phyloP scores from a whole-genome alignment of 2,329 filamentous ascomycete genomes.

The Fusarium tupiense region DNA sequence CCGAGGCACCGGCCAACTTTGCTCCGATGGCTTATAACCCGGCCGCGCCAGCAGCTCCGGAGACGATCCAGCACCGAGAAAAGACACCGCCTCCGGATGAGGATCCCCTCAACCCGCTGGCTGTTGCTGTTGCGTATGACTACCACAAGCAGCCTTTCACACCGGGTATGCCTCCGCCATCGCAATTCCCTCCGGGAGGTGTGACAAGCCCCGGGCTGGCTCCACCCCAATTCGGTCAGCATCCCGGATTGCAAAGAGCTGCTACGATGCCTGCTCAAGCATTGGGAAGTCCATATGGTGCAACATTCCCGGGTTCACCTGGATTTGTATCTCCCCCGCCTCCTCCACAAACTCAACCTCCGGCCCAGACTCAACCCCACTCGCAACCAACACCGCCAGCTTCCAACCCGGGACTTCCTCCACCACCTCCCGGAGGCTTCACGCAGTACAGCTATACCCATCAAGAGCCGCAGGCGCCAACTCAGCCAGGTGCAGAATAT shows the following conservation, averaged over 20 bases:
- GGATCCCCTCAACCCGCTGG: conserved; percentile 65
- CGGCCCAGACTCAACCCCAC: conserved; percentile 43
- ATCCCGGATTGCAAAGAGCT: conserved; percentile 59
- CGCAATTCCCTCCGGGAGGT: conserved; percentile 55
- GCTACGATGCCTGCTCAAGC: conserved; percentile 61
- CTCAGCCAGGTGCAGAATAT: conserved; percentile 56
- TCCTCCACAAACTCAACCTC: conserved; percentile 45
- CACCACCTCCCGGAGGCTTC: conserved; percentile 64
- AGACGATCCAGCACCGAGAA: conserved; percentile 76
- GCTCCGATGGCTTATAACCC: conserved; percentile 80
- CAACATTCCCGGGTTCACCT: conserved; percentile 57
- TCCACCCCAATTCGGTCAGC: conserved; percentile 57
- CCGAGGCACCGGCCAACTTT: conserved; percentile 53
- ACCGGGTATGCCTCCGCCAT: conserved; percentile 60
- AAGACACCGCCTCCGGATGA: conserved; percentile 84
- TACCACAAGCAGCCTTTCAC: conserved; percentile 64
- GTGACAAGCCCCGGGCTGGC: conserved; percentile 54
- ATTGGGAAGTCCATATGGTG: conserved; percentile 55
- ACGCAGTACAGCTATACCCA: conserved; percentile 60
- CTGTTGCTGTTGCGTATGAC: conserved; percentile 67
- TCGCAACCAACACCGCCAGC: conserved; percentile 47
- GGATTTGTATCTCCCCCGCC: conserved; percentile 52
- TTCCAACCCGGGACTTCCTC: conserved; percentile 50
- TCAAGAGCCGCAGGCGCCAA: conserved; percentile 36
- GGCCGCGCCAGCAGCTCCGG: conserved; percentile 78